Evolutionary conservation across 2,329 filamentous ascomycete genomes (phyloP).

Genomic region (Tolypocladium tropicale): DNA sequence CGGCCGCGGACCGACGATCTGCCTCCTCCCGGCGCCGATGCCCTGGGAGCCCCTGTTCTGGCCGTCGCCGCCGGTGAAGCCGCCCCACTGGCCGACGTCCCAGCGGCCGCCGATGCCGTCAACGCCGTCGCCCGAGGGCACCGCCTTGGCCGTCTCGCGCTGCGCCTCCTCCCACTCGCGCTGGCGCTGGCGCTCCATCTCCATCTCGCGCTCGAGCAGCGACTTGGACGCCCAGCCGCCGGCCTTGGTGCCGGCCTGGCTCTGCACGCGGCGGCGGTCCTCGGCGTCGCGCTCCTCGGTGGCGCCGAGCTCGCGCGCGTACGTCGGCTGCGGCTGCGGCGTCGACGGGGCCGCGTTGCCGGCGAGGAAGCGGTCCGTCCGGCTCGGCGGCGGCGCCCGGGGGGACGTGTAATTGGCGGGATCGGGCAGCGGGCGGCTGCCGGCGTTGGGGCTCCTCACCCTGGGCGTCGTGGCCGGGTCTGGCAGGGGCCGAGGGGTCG

Average conservation of each 20-base stretch:
- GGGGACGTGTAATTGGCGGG: constrained; percentile 25
- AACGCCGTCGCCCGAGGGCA: constrained; percentile 38
- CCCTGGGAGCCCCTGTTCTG: constrained; percentile 58
- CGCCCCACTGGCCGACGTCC: constrained; percentile 68
- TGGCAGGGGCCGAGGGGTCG: constrained; percentile 31
- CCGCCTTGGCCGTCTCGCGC: constrained; percentile 47
- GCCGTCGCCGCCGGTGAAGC: constrained; percentile 64
- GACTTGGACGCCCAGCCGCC: constrained; percentile 57
- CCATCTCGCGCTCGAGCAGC: constrained; percentile 70
- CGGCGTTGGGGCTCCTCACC: constrained; percentile 27
- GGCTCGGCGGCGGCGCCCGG: constrained; percentile 22
- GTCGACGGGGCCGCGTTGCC: constrained; percentile 39
- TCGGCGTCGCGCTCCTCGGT: constrained; percentile 53
- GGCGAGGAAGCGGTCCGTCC: constrained; percentile 49
- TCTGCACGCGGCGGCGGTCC: constrained; percentile 47
- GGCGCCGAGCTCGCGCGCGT: constrained; percentile 43
- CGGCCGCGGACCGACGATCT: constrained; percentile 71
- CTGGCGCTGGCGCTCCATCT: constrained; percentile 66
- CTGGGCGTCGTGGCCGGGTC: constrained; percentile 21
- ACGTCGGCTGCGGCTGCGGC: constrained; percentile 33
- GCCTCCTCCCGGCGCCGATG: constrained; percentile 60
- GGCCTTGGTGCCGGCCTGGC: constrained; percentile 51
- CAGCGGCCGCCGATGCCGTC: constrained; percentile 59
- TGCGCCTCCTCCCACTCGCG: constrained; percentile 73
- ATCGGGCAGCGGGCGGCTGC: constrained; percentile 43